Evolutionary conservation across 2,329 filamentous ascomycete genomes (phyloP).

Genomic region (Fusarium odoratissimum): DNA sequence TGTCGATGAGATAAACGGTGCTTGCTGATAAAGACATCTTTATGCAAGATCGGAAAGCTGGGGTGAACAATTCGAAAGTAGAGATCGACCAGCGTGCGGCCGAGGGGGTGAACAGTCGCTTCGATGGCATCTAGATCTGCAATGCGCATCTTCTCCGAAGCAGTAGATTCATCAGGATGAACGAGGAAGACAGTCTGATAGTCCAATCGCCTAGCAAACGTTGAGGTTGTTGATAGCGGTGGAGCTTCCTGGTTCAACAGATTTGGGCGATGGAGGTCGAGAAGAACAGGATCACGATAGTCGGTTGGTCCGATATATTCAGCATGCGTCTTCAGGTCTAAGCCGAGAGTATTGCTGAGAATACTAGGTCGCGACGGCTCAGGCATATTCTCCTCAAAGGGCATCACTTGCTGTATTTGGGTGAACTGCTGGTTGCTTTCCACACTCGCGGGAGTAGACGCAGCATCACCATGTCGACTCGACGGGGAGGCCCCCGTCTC

Average conservation of each 20-base stretch:
- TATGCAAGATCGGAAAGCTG: conserved; percentile 68
- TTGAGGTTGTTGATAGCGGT: conserved; percentile 13
- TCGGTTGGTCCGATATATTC: conserved; percentile 70
- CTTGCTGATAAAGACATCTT: conserved; percentile 71
- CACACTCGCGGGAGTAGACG: conserved; percentile 40
- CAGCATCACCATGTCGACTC: conserved; percentile 42
- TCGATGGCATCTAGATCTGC: conserved; percentile 65
- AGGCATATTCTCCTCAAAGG: conserved; percentile 22
- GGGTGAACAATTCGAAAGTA: conserved; percentile 74
- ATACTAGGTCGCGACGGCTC: conserved; percentile 45
- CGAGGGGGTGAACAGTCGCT: conserved; percentile 70
- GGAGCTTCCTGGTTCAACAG: conserved; percentile 36
- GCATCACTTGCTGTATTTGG: conserved; percentile 32
- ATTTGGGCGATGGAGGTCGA: conserved; percentile 67
- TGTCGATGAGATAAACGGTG: conserved; percentile 67
- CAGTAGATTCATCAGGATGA: conserved; percentile 50
- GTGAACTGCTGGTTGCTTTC: conserved; percentile 35
- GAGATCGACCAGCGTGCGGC: conserved; percentile 71
- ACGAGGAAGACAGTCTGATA: conserved; percentile 52
- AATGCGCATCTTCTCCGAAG: conserved; percentile 55
- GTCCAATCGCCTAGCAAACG: conserved; percentile 50
- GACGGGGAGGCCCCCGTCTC: conserved; percentile 35
- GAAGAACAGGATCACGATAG: conserved; percentile 67
- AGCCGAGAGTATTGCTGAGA: conserved; percentile 60
- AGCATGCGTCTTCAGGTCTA: conserved; percentile 69